phyloP scores from a whole-genome alignment of 2,329 filamentous ascomycete species.

The Cordyceps cateniannulata region DNA sequence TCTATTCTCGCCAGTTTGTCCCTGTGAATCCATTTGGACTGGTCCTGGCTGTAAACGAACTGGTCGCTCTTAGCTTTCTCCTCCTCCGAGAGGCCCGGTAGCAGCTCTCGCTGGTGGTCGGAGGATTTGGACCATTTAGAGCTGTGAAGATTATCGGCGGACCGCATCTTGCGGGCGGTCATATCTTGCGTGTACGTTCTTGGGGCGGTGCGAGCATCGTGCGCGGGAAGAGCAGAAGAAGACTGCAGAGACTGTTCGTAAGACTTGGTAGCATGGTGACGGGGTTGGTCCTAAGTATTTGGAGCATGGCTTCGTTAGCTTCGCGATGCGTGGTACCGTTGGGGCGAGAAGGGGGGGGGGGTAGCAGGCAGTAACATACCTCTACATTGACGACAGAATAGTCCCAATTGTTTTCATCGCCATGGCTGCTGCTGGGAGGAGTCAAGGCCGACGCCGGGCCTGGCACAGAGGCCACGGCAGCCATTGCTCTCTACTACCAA shows the following conservation, averaged over 20 bases:
- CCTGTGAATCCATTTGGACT: slow-evolving; percentile 77
- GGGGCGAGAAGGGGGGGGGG: not conserved
- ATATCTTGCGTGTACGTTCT: slow-evolving; percentile 14
- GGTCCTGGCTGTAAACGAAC: slow-evolving; percentile 39
- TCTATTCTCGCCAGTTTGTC: slow-evolving; percentile 81
- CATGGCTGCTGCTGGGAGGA: slow-evolving; percentile 44
- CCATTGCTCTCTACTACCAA: slow-evolving; percentile 33
- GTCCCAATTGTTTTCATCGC: slow-evolving; percentile 39
- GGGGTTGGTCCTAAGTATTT: not conserved
- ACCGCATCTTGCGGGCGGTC: slow-evolving; percentile 29
- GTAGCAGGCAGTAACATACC: slow-evolving; percentile 26
- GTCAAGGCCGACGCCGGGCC: slow-evolving; percentile 41
- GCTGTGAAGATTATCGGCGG: slow-evolving; percentile 26
- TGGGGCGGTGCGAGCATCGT: not conserved
- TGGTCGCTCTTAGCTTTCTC: slow-evolving; percentile 24
- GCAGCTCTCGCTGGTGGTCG: slow-evolving; percentile 18
- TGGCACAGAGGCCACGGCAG: slow-evolving; percentile 45
- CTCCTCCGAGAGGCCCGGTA: slow-evolving; percentile 18
- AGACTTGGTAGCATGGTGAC: not conserved
- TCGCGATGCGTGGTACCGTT: not conserved
- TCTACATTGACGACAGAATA: slow-evolving; percentile 28
- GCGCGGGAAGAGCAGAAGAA: slow-evolving; percentile 1
- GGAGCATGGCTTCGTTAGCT: not conserved
- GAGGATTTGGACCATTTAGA: slow-evolving; percentile 19
- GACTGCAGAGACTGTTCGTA: slow-evolving; percentile 2